These are phyloP conservation scores for Apiospora phragmitis DNA, from an alignment of 2,329 filamentous ascomycete genomes.

Conservation along the genomic window DNA sequence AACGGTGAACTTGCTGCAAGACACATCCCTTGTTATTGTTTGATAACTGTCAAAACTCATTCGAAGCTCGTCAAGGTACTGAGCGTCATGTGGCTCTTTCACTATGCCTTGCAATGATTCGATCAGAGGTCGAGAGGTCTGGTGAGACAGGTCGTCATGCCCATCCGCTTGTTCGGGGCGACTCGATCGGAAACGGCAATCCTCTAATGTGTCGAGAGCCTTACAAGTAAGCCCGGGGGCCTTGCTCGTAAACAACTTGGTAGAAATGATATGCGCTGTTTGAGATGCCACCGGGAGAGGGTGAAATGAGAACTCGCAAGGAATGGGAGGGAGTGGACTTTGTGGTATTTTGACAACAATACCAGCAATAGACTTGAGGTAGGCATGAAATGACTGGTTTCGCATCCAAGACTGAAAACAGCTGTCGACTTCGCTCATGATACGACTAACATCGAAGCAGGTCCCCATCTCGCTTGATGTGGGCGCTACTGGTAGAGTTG, in stretches of 20 bases:
- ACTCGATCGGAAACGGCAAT: neutral
- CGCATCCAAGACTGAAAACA: neutral
- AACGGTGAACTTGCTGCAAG: neutral
- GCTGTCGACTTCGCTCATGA: neutral
- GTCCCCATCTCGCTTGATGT: neutral
- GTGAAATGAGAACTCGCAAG: neutral
- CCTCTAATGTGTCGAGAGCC: neutral
- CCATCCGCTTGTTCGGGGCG: neutral
- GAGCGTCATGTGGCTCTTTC: neutral
- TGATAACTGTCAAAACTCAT: neutral
- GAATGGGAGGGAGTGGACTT: neutral
- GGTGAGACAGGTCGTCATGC: neutral
- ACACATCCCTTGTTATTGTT: neutral
- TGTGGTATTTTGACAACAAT: too few relatives aligned
- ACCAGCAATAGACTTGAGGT: neutral
- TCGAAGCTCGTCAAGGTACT: conserved; percentile 12
- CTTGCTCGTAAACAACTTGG: neutral
- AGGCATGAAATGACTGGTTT: neutral
- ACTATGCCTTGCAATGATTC: neutral
- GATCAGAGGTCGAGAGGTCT: neutral
- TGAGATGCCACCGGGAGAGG: neutral
- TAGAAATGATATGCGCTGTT: neutral
- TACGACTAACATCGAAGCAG: neutral
- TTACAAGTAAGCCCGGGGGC: neutral
- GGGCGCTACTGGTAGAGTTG: neutral